These are phyloP conservation scores for Limnanthes douglasii DNA, from an alignment of 345 rosid genomes.

Conservation along the genomic window DNA sequence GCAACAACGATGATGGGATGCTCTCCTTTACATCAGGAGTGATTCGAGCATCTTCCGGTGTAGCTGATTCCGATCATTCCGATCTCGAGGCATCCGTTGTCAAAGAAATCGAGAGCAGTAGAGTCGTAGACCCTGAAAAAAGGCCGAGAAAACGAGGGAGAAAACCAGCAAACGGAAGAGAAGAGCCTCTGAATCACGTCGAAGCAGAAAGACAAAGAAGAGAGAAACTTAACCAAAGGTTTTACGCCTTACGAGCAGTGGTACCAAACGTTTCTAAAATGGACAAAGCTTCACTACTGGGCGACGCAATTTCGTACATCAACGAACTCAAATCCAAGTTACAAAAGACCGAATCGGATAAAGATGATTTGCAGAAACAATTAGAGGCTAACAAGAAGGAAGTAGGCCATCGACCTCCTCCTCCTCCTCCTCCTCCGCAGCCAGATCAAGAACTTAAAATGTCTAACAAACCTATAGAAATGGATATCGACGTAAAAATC, in stretches of 20 bases:
- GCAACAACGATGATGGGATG: conserved; percentile 70
- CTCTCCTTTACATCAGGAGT: conserved; percentile 75
- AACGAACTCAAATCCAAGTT: conserved; percentile 69
- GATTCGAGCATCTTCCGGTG: conserved; percentile 38
- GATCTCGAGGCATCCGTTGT: conserved; percentile 87
- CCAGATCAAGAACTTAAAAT: conserved; percentile 20
- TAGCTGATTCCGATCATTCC: conserved; percentile 80
- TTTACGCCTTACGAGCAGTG: conserved; percentile 76
- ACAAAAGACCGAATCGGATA: conserved; percentile 33
- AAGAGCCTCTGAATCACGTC: conserved; percentile 91
- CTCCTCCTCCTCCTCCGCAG: conserved; percentile 9
- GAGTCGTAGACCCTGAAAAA: conserved; percentile 63
- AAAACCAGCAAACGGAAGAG: conserved; percentile 94
- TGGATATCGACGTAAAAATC: conserved; percentile 82
- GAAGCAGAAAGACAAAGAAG: conserved; percentile 99
- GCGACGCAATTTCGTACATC: conserved; percentile 81
- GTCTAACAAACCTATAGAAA: conserved; percentile 28
- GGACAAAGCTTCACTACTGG: conserved; percentile 96
- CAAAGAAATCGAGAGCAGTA: conserved; percentile 49
- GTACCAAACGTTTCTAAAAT: conserved; percentile 94
- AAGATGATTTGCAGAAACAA: conserved; percentile 50
- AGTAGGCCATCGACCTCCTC: conserved; percentile 14
- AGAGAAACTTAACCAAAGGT: conserved; percentile 87
- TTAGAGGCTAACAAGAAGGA: conserved; percentile 44
- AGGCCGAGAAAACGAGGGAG: conserved; percentile 80